These are phyloP conservation scores for Aspergillus leporis DNA, from an alignment of 495 filamentous ascomycete species.

Conservation along the genomic window DNA sequence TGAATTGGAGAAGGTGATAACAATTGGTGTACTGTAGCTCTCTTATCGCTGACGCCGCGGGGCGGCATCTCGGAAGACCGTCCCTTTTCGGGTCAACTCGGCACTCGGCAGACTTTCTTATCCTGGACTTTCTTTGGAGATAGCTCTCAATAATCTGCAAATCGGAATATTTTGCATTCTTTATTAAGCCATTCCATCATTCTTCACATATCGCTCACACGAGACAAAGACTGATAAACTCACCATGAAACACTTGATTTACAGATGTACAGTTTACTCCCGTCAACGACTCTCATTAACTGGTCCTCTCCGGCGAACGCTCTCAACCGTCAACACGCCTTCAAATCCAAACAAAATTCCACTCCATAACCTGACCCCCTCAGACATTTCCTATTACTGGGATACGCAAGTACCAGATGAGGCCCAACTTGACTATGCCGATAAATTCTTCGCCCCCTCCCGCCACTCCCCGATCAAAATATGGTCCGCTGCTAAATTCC, in stretches of 20 bases:
- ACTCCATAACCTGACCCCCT: slow-evolving; percentile 37
- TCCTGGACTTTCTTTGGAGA: background rate
- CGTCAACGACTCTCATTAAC: background rate
- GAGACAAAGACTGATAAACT: background rate
- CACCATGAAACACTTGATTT: background rate
- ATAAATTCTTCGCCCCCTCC: slow-evolving; percentile 60
- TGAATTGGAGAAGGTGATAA: background rate
- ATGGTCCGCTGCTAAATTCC: slow-evolving; percentile 71
- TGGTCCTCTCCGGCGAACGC: slow-evolving; percentile 4
- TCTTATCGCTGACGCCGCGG: background rate
- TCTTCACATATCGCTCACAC: background rate
- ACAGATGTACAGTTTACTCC: background rate
- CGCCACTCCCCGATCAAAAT: slow-evolving; percentile 61
- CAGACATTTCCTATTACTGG: slow-evolving; percentile 55
- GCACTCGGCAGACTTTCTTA: background rate
- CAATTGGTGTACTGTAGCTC: background rate
- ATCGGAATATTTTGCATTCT: background rate
- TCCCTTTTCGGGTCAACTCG: background rate
- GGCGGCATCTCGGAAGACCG: background rate
- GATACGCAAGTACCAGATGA: slow-evolving; percentile 56
- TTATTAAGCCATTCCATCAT: background rate
- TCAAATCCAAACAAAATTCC: slow-evolving; percentile 29
- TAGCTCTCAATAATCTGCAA: background rate
- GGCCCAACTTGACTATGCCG: slow-evolving; percentile 54
- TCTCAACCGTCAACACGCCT: slow-evolving; percentile 6